Evolutionary conservation across 1,139 yeast species (phyloP), one percentile per base, ranked within the genome.

Genomic region (Debaryomyces udenii): DNA sequence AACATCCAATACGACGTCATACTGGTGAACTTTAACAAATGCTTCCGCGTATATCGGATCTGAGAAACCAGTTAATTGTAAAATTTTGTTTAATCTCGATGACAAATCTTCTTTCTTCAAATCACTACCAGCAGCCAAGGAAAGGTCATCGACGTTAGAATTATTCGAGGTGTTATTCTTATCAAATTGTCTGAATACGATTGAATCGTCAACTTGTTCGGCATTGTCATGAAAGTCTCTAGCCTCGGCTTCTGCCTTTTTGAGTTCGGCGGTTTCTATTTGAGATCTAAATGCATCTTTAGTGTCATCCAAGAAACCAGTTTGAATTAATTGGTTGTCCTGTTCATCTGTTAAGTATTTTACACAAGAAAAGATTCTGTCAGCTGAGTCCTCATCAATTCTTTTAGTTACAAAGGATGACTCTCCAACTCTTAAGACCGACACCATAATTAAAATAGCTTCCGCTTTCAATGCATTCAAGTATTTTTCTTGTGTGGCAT

Each of bases 31-130:
- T 52, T 88, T 88, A 51, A 94, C 88, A 57, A 86, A 88, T 0
- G 98, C 99, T 67, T 94, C 99, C 4, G 96, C 98, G 59, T 94
- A 94, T 30, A 94, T 95, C 17, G 99, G 96, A 62, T 94, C 99
- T 0, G 96, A 87, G 66, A 90, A 94, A 27, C 99, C 99, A 23
- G 99, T 93, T 51, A 94, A 79, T 62, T 89, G 98, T 41, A 90
- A 83, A 55, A 94, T 88, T 64, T 88, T 89, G 62, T 83, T 86
- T 57, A 94, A 78, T 66, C 89, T 85, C 1, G 97, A 89, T 17
- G 81, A 74, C 53, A 78, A 74, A 52, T 77, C 81, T 56, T 82
- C 88, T 56, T 67, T 78, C 65, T 66, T 74, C 42, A 72, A 51
- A 31, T 72, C 62, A 31, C 71, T 67, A 11, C 73, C 66, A 15